These are phyloP conservation scores for Colletotrichum incanum DNA, from an alignment of 2,329 filamentous ascomycete species.

Conservation along the genomic window DNA sequence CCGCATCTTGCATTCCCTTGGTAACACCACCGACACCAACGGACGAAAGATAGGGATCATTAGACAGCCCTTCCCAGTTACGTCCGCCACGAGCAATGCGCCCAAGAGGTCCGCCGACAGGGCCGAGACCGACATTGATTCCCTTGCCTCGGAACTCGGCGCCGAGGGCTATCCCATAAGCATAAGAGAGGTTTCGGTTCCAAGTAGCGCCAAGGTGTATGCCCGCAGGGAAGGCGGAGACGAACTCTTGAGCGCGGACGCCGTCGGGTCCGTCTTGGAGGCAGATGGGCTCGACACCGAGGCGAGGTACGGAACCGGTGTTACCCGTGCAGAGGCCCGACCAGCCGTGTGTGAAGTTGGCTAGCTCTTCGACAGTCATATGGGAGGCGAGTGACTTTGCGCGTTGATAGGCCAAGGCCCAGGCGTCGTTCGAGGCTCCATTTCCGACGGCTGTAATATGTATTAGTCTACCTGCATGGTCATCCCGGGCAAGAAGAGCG, in stretches of 20 bases:
- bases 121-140: slow-evolving; percentile 83
- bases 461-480: not conserved
- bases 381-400: slow-evolving; percentile 70
- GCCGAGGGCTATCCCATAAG: slow-evolving; percentile 81
- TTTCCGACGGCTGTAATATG: slow-evolving; percentile 5
- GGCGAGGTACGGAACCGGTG: slow-evolving; percentile 61
- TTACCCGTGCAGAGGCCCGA: slow-evolving; percentile 58
- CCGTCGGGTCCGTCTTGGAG: slow-evolving; percentile 66
- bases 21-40: slow-evolving; percentile 80
- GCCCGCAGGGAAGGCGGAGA: slow-evolving; percentile 63
- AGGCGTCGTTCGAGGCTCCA: slow-evolving; percentile 53
- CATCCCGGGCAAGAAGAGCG: not conserved
- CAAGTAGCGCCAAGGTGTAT: slow-evolving; percentile 66
- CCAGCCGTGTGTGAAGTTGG: slow-evolving; percentile 51
- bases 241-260: slow-evolving; percentile 62
- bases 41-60: slow-evolving; percentile 81
- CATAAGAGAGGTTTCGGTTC: slow-evolving; percentile 73
- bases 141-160: slow-evolving; percentile 83
- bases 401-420: slow-evolving; percentile 72
- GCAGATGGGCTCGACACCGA: slow-evolving; percentile 63
- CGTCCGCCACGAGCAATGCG: slow-evolving; percentile 73
- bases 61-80: slow-evolving; percentile 75
- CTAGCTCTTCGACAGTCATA: slow-evolving; percentile 78
- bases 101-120: slow-evolving; percentile 79
- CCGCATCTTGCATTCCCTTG: slow-evolving; percentile 82